Conservation (phyloP, 129 eudicot genomes). For the Smallanthus sonchifolius region DNA sequence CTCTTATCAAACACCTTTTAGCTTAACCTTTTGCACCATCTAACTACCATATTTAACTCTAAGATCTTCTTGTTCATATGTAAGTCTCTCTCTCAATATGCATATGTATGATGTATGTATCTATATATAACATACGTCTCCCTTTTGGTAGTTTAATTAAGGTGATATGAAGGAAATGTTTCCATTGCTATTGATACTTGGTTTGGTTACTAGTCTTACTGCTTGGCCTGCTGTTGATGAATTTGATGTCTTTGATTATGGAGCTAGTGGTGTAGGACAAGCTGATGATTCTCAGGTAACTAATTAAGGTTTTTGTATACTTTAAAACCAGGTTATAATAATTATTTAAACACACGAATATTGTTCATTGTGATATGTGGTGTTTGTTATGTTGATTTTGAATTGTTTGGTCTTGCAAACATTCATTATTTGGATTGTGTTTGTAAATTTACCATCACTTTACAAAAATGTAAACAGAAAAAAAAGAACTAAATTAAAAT, state of each 20-base stretch:
- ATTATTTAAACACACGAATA: too few species aligned
- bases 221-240: constrained; percentile 4
- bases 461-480: too few species aligned
- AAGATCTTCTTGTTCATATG: constrained; percentile 13
- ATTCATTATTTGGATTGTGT: too few species aligned
- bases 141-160: neutral
- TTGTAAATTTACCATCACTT: too few species aligned
- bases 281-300: constrained; percentile 52
- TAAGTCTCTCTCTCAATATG: neutral
- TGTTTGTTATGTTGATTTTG: too few species aligned
- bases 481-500: too few species aligned
- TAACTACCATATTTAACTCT: constrained; percentile 26
- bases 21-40: constrained; percentile 22
- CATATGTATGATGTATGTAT: neutral
- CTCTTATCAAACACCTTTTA: constrained; percentile 23
- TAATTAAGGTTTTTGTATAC: neutral
- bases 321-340: too few species aligned
- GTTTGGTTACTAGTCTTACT: constrained; percentile 11
- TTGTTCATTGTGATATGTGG: too few species aligned
- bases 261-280: constrained; percentile 43
- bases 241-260: constrained; percentile 47
- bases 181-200: constrained; percentile 6
- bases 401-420: too few species aligned
- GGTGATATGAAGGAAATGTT: constrained; percentile 1
- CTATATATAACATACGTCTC: neutral